Evolutionary conservation across 2,329 filamentous ascomycete species (phyloP), one percentile per base, ranked within the genome.

Genomic region (Blastomyces percursus): DNA sequence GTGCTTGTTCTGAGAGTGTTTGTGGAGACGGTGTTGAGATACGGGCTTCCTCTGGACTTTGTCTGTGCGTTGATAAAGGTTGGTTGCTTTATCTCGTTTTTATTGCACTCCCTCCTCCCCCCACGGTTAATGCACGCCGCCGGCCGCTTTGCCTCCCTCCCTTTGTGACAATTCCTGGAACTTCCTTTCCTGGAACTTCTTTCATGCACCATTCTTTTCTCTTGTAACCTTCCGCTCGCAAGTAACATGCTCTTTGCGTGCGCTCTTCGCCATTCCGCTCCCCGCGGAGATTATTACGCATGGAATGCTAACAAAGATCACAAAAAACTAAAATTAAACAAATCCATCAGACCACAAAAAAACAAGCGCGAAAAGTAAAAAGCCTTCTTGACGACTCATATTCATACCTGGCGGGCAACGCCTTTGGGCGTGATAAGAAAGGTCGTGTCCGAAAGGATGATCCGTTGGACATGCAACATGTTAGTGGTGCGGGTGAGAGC

Each of bases 1-100:
- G 89, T 96, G 35, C 81, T 97, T 71, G 89, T 92, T 7, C 78
- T 99, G 70, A 82, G 94, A 61, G 92, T 97, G 24, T 99, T 97
- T 76, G 94, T 99, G 24, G 94, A 99, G 81, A 96, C 92, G 5
- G 94, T 99, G n/a, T 80, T 99, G 72, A 86, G 94, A 67, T 99
- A 99, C 72, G 94, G 94, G 35, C 76, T 99, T 69, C 94, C 94
- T 57, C 78, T 96, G 66, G 89, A 95, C 69, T 99, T 93, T 75
- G 87, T 96, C 58, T 89, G 88, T 68, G 90, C 87, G 19, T 78
- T 96, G 67, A 80, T 97, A 65, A 87, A 90, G 86, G 92, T 96
- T 82, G 69, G 21, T 16, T 12, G 32, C 35, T 38, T 38, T 38
- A 6, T 38, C 35, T 38, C 32, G 1, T 16, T 30, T 3, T 50